phyloP scores from a whole-genome alignment of 2,329 filamentous ascomycete species.

The Exophiala spinifera region DNA sequence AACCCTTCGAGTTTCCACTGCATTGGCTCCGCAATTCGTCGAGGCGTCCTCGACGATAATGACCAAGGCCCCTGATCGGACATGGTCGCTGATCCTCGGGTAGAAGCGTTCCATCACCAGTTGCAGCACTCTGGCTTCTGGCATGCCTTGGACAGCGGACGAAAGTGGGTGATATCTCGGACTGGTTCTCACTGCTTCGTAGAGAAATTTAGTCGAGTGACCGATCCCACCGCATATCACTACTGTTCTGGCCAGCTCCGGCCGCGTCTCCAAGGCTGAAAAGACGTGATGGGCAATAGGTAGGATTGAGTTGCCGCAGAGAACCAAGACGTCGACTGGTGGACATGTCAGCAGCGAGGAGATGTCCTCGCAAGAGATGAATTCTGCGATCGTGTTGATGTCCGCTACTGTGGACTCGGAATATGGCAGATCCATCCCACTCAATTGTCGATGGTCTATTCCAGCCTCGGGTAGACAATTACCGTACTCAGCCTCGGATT shows the following conservation, averaged over 20 bases:
- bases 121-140: constrained; percentile 42
- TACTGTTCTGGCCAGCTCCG: constrained; percentile 35
- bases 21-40: constrained; percentile 48
- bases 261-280: constrained; percentile 31
- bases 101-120: constrained; percentile 33
- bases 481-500: too few relatives aligned
- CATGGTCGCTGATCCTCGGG: constrained; percentile 23
- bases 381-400: constrained; percentile 34
- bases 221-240: constrained; percentile 47
- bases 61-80: constrained; percentile 30
- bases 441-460: constrained; percentile 29
- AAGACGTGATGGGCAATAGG: constrained; percentile 38
- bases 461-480: too few relatives aligned
- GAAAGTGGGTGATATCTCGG: constrained; percentile 31
- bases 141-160: constrained; percentile 33
- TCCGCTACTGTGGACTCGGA: constrained; percentile 14
- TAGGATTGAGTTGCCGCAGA: constrained; percentile 43
- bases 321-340: constrained; percentile 38
- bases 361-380: constrained; percentile 32
- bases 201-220: constrained; percentile 45
- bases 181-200: constrained; percentile 39
- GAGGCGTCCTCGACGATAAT: constrained; percentile 45
- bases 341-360: constrained; percentile 19
- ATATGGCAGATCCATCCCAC: constrained; percentile 33
- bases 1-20: constrained; percentile 36